Base-by-base conservation (phyloP, 2,329 filamentous ascomycete species). In the Penicillium palitans region DNA sequence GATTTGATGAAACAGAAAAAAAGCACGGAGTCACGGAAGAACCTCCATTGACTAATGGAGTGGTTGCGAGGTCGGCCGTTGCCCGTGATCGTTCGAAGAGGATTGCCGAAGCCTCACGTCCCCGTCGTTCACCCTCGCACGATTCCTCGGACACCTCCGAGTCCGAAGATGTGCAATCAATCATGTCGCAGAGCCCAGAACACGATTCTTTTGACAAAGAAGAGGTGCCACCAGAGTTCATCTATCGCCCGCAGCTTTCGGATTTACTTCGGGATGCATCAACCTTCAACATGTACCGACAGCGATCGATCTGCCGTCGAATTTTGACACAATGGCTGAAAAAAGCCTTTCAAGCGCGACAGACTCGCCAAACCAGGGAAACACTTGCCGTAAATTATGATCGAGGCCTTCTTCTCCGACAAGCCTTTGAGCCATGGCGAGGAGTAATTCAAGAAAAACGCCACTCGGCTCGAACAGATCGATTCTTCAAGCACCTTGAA, bases 401-500 rank as follows among this genome's bases (percentile, higher is more conserved):
- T 66, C 76, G 77, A 31, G 68, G 71, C 15, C 80, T 79, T 9
- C 74, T 88, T 21, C 71, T 86, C 47, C 79, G 77, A 39, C 78
- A 83, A 61, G 81, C 80, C 0, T 77, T 87, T 44, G 80, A 82
- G 54, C 73, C 77, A 27, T 84, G 83, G 82, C 75, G 74, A 52
- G 70, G 69, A 15, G 73, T 72, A 19, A 69, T 78, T 24, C 70
- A 74, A 54, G 65, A 69, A 3, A 80, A 77, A 57, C 76, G 74
- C 13, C 77, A 78, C 46, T 70, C 64, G 15, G 72, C 69, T 24
- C 79, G 82, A 62, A 83, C 79, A 7, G 78, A 83, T 49, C 75
- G 74, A 39, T 86, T 84, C 63, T 86, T 82, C 63, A 76, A 77
- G 19, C 79, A 80, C 49, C 75, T 87, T 17, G 85, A 87, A 69